Conservation (phyloP, 2,329 filamentous ascomycete species). For the Pestalotiopsis sp. region DNA sequence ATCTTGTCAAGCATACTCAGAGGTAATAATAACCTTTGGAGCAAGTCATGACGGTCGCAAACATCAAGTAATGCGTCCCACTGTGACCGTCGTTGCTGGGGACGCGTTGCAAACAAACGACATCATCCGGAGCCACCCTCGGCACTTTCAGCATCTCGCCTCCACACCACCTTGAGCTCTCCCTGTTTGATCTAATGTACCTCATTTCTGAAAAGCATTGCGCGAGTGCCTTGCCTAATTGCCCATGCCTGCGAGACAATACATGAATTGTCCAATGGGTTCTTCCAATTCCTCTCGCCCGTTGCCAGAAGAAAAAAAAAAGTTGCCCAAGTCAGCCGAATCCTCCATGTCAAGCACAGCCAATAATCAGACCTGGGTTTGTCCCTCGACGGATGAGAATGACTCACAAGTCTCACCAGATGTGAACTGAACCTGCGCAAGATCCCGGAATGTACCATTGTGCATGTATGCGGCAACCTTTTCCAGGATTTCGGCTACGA, state of each 20-base stretch:
- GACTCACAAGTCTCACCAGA: conserved; percentile 24
- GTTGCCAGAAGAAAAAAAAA: neutral
- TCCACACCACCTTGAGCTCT: neutral
- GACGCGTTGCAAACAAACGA: neutral
- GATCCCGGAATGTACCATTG: neutral
- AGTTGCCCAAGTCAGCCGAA: neutral
- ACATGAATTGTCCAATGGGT: conserved; percentile 1
- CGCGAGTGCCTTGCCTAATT: conserved; percentile 6
- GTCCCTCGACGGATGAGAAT: conserved; percentile 18
- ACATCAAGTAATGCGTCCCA: neutral
- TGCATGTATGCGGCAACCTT: neutral
- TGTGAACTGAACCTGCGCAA: neutral
- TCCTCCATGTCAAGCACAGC: conserved; percentile 28
- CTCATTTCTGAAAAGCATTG: neutral
- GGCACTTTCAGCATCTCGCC: neutral
- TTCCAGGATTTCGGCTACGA: neutral
- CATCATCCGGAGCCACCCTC: neutral
- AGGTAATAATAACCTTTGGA: neutral
- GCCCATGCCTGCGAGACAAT: neutral
- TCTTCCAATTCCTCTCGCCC: neutral
- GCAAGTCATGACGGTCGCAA: neutral
- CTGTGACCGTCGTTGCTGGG: neutral
- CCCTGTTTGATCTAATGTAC: neutral
- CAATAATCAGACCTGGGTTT: conserved; percentile 22
- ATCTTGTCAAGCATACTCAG: neutral